Evolutionary conservation across 225 moss, liverwort and hornwort species (phyloP).

Genomic region (Ulota crispa): DNA sequence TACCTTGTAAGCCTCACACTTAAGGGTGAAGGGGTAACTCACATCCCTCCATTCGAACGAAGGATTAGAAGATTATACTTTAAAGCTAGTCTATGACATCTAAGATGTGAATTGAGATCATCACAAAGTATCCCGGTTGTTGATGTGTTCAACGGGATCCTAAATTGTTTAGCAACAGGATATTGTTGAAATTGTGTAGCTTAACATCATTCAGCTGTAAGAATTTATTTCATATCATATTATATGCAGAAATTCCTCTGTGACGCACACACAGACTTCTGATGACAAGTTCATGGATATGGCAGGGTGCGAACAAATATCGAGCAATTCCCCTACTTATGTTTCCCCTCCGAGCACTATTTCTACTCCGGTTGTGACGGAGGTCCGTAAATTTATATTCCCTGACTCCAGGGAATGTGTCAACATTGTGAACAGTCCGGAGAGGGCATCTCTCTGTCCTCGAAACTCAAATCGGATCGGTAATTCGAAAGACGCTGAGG

Average conservation of each 20-base stretch:
- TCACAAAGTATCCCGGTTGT: background rate
- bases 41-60: background rate
- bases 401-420: background rate
- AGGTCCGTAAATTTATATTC: background rate
- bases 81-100: background rate
- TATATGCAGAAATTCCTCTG: background rate
- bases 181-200: background rate
- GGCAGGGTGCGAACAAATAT: conserved; percentile 19
- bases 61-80: background rate
- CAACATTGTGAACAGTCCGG: background rate
- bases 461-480: conserved; percentile 7
- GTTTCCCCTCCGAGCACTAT: conserved; percentile 8
- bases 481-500: background rate
- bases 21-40: background rate
- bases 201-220: background rate
- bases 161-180: background rate
- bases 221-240: background rate
- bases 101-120: background rate
- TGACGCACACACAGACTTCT: background rate
- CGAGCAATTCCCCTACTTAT: conserved; percentile 3
- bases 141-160: background rate
- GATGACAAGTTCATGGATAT: background rate
- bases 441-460: conserved; percentile 18
- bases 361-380: background rate
- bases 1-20: background rate